Conservation (phyloP, 2,329 filamentous ascomycete species). For the Pseudogymnoascus sp. region DNA sequence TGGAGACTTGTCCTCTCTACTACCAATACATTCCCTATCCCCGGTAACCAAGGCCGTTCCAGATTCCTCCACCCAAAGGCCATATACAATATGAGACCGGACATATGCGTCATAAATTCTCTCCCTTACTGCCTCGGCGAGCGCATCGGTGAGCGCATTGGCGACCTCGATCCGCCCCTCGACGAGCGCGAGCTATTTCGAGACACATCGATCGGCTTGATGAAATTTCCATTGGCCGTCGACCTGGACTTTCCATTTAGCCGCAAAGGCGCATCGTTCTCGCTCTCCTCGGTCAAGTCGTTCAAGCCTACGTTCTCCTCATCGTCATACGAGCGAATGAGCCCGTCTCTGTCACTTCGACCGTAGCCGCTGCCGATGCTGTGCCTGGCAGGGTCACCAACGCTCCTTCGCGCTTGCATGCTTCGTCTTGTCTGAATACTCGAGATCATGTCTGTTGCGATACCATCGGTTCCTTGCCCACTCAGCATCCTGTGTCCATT, state of each 20-base stretch:
- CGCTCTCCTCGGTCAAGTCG: conserved; percentile 70
- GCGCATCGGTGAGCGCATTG: not conserved
- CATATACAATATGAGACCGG: not conserved
- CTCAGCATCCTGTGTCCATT: conserved; percentile 62
- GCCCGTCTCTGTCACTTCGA: conserved; percentile 61
- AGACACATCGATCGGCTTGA: not conserved
- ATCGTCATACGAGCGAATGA: conserved; percentile 85
- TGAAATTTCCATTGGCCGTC: not conserved
- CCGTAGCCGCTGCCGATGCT: conserved; percentile 54
- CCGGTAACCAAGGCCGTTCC: conserved; percentile 1
- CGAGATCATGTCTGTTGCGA: conserved; percentile 85
- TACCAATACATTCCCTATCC: conserved; percentile 3
- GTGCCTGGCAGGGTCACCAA: conserved; percentile 43
- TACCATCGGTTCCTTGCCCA: conserved; percentile 59
- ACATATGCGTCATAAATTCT: not conserved
- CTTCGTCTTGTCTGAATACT: conserved; percentile 83
- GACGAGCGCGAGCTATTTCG: conserved; percentile 2
- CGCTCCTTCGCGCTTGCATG: conserved; percentile 81
- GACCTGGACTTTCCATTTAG: not conserved
- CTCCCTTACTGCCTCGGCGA: conserved; percentile 1
- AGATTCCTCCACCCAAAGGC: conserved; percentile 2
- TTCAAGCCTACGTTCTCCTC: conserved; percentile 67
- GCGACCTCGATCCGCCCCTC: not conserved
- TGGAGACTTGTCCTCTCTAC: not conserved
- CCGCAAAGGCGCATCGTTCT: conserved; percentile 41